Conservation (phyloP, 129 eudicot genomes). For the Artemisia annua region DNA sequence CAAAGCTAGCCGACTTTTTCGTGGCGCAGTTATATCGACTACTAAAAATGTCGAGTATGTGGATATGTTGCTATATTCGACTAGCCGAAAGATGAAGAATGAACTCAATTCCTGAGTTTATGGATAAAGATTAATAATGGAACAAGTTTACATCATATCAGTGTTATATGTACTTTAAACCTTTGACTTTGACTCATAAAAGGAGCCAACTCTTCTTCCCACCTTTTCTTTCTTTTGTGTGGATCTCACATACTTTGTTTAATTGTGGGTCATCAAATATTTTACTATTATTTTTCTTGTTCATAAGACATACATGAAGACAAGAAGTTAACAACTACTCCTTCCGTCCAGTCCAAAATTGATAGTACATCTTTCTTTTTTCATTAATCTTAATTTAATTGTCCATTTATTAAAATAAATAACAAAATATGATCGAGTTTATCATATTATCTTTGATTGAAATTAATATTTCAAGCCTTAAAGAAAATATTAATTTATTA, state of each 20-base stretch:
- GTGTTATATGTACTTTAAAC: constrained; percentile 12
- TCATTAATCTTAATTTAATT: background rate
- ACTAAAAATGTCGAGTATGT: constrained; percentile 11
- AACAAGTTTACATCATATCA: background rate
- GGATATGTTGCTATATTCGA: constrained; percentile 13
- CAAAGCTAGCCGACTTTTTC: constrained; percentile 11
- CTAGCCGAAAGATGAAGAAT: constrained; percentile 18
- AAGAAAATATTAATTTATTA: no score
- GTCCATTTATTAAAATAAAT: no score
- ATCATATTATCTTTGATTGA: no score
- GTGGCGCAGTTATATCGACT: background rate
- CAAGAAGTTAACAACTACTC: no score
- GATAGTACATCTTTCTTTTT: background rate
- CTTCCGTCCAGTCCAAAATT: no score
- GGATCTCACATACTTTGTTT: background rate
- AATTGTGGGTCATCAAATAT: background rate
- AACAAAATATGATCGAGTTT: no score
- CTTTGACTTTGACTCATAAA: constrained; percentile 15
- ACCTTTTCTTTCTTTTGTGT: background rate
- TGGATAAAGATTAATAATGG: constrained; percentile 17
- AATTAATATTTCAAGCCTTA: no score
- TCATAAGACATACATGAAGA: background rate
- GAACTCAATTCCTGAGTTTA: background rate
- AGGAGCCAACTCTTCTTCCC: background rate
- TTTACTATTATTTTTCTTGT: background rate